These are phyloP conservation scores for Camellia granthamiana DNA, from an alignment of 148 eudicot species.

Conservation along the genomic window DNA sequence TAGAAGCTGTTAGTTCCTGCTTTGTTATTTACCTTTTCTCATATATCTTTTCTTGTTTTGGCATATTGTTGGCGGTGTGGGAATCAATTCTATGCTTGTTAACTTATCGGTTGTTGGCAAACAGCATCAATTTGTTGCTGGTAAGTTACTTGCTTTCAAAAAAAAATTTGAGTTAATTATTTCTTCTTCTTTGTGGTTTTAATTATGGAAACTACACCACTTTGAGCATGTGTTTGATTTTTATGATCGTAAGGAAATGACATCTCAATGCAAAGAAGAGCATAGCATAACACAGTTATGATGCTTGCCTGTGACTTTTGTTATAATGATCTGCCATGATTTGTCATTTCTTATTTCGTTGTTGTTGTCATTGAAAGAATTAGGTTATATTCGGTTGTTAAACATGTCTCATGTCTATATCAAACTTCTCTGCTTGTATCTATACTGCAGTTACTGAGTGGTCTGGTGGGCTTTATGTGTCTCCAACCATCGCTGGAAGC, in stretches of 20 bases:
- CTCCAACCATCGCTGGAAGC: constrained; percentile 98
- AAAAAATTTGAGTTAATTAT: not conserved
- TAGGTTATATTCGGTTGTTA: not conserved
- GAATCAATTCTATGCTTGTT: constrained; percentile 30
- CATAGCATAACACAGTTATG: not conserved
- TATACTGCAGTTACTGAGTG: constrained; percentile 84
- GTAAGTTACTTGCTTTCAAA: constrained; percentile 47
- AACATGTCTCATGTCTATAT: not conserved
- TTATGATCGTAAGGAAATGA: not conserved
- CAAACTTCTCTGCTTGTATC: constrained; percentile 17
- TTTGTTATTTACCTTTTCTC: constrained; percentile 9
- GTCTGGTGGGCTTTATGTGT: constrained; percentile 98
- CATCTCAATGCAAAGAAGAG: not conserved
- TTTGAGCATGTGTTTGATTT: not conserved
- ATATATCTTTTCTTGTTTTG: constrained; percentile 13
- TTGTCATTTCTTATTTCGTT: not conserved
- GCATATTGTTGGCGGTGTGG: constrained; percentile 26
- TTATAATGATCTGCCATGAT: not conserved
- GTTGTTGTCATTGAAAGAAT: not conserved
- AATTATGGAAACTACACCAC: not conserved
- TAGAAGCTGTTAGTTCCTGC: constrained; percentile 10
- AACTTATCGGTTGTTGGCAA: constrained; percentile 27
- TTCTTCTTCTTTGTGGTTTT: not conserved
- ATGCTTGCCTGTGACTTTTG: not conserved
- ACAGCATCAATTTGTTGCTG: constrained; percentile 99